A percentile compares a stretch with the other conserved stretches of the same genome.
These are phyloP conservation scores for Rhodotorula sp. DNA, from an alignment of 1,284 basidiomycete species.

Conservation along the genomic window DNA sequence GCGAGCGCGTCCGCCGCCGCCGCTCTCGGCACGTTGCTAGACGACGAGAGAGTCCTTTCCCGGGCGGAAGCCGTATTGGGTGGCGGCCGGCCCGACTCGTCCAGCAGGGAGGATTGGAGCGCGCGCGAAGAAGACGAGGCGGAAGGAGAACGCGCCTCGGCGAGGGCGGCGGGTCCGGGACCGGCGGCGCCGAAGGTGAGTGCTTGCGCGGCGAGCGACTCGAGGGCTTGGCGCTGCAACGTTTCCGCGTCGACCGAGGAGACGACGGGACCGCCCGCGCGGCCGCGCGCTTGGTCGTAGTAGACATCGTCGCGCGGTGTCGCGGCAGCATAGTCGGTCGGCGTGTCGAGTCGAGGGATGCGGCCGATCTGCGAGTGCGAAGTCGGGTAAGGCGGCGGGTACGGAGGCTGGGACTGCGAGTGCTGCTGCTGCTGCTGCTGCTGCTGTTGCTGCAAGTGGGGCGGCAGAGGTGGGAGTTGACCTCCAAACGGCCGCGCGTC, in stretches of 20 bases:
- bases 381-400: background rate
- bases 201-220: conserved; percentile 21
- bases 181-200: conserved; percentile 14
- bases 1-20: background rate
- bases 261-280: too few species aligned
- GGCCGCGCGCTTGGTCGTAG: too few species aligned
- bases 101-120: background rate
- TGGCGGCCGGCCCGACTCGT: background rate
- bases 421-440: background rate
- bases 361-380: background rate
- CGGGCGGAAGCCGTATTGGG: background rate
- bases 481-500: background rate
- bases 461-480: background rate
- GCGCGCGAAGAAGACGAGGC: background rate
- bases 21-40: background rate
- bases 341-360: background rate
- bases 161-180: background rate
- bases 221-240: conserved; percentile 16
- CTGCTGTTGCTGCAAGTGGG: conserved; percentile 1
- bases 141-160: background rate
- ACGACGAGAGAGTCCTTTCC: too few species aligned
- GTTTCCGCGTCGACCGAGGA: background rate
- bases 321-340: background rate
- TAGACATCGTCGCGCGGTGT: background rate
- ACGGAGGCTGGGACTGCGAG: background rate